Conservation (phyloP, 1,284 basidiomycete species). For the Ustilago hordei region DNA sequence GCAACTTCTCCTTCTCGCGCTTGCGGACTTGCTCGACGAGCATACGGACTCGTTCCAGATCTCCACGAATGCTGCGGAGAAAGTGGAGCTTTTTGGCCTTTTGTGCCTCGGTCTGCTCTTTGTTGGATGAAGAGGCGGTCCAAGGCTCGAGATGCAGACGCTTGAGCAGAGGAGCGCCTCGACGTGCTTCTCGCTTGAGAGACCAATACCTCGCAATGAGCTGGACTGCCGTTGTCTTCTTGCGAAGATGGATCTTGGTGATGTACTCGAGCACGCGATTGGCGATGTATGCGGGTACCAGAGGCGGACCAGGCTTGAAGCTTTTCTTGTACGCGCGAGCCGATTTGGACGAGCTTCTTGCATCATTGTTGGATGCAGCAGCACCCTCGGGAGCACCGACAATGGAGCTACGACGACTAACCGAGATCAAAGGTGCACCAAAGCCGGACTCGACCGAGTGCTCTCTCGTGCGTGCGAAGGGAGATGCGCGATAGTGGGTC, state of each 20-base stretch:
- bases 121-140: slow-evolving; percentile 81
- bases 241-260: slow-evolving; percentile 78
- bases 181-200: slow-evolving; percentile 88
- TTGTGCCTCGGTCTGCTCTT: slow-evolving; percentile 75
- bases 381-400: slow-evolving; percentile 27
- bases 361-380: slow-evolving; percentile 12
- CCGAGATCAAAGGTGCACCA: slow-evolving; percentile 41
- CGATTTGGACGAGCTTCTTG: slow-evolving; percentile 70
- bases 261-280: slow-evolving; percentile 84
- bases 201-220: slow-evolving; percentile 94
- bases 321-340: slow-evolving; percentile 74
- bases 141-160: slow-evolving; percentile 95
- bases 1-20: slow-evolving; percentile 85
- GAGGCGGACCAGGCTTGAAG: slow-evolving; percentile 73
- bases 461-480: slow-evolving; percentile 48
- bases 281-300: slow-evolving; percentile 73
- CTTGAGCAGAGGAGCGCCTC: slow-evolving; percentile 94
- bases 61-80: slow-evolving; percentile 76
- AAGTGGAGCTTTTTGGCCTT: slow-evolving; percentile 81
- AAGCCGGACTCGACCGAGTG: slow-evolving; percentile 37
- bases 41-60: slow-evolving; percentile 81
- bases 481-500: slow-evolving; percentile 31
- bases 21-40: slow-evolving; percentile 81
- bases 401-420: slow-evolving; percentile 48
- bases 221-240: slow-evolving; percentile 82